phyloP scores from a whole-genome alignment of 768 basidiomycete genomes.

The Floccularia luteovirens region DNA sequence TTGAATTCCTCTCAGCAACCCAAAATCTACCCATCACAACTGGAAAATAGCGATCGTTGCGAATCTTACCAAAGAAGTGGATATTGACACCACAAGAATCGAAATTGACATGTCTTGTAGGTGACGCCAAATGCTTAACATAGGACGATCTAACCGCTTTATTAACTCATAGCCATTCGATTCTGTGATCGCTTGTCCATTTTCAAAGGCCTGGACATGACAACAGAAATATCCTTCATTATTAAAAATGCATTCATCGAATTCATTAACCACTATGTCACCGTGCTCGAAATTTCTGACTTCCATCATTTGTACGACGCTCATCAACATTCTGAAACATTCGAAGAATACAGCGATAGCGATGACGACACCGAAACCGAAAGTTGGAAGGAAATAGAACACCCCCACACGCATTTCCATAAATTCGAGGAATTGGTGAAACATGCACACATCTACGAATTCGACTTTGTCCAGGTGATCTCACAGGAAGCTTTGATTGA shows the following conservation, averaged over 20 bases:
- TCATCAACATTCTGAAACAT: not conserved
- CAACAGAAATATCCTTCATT: not conserved
- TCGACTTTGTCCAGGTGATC: conserved; percentile 5
- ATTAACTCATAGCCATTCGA: conserved; percentile 5
- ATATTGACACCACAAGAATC: conserved; percentile 3
- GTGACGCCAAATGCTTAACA: conserved; percentile 1
- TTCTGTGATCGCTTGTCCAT: conserved; percentile 7
- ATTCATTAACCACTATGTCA: conserved; percentile 4
- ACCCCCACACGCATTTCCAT: not conserved
- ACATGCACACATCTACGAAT: conserved; percentile 1
- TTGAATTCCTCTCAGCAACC: conserved; percentile 2
- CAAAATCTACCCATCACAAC: conserved; percentile 3
- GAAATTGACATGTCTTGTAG: conserved; percentile 9
- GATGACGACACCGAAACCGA: not conserved
- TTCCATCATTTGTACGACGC: conserved; percentile 1
- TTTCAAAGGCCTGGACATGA: conserved; percentile 2
- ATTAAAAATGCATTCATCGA: conserved; percentile 3
- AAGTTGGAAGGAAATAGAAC: not conserved
- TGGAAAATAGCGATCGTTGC: conserved; percentile 13
- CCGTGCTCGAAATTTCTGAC: conserved; percentile 1
- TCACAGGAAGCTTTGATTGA: conserved; percentile 4
- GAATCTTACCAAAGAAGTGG: conserved; percentile 9
- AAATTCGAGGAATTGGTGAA: conserved; percentile 1
- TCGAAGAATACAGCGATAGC: not conserved
- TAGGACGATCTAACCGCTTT: not conserved